A percentile compares a stretch with the other conserved stretches of the same genome.
These are phyloP conservation scores for Acaromyces ingoldii DNA, from an alignment of 1,284 basidiomycete genomes.

Conservation along the genomic window DNA sequence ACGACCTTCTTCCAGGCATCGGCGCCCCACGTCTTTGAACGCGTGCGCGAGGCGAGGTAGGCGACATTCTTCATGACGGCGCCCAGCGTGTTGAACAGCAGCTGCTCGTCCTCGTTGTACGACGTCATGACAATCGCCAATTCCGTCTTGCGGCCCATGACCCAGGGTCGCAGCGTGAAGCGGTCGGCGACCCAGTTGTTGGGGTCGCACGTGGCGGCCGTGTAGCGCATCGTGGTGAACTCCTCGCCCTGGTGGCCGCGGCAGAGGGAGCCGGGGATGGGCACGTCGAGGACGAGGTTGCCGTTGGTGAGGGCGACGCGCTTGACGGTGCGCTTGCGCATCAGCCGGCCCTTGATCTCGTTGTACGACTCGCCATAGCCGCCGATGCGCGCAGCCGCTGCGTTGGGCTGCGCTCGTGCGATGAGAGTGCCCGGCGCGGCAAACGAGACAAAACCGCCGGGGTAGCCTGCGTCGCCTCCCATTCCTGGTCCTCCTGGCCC, in stretches of 20 bases:
- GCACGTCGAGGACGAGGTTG: constrained; percentile 17
- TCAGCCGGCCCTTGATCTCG: constrained; percentile 8
- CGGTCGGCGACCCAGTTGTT: constrained; percentile 11
- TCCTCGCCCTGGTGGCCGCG: constrained; percentile 12
- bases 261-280: constrained; percentile 13
- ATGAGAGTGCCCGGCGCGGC: too few species aligned
- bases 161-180: constrained; percentile 12
- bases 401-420: too few species aligned
- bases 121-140: constrained; percentile 14
- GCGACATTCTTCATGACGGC: constrained; percentile 19
- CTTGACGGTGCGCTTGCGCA: constrained; percentile 14
- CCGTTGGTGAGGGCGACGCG: constrained; percentile 13
- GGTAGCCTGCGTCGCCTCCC: too few species aligned
- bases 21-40: constrained; percentile 15
- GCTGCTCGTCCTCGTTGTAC: constrained; percentile 15
- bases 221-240: constrained; percentile 59
- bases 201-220: constrained; percentile 72
- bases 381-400: too few species aligned
- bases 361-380: too few species aligned
- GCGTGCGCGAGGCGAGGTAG: constrained; percentile 10
- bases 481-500: too few species aligned
- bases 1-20: constrained; percentile 18
- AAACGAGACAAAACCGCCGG: too few species aligned
- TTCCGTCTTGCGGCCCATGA: constrained; percentile 14
- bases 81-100: constrained; percentile 13